A percentile compares a stretch with the other conserved stretches of the same genome.
phyloP scores from a whole-genome alignment of 2,329 filamentous ascomycete species.

The Stagonosporopsis tanaceti region DNA sequence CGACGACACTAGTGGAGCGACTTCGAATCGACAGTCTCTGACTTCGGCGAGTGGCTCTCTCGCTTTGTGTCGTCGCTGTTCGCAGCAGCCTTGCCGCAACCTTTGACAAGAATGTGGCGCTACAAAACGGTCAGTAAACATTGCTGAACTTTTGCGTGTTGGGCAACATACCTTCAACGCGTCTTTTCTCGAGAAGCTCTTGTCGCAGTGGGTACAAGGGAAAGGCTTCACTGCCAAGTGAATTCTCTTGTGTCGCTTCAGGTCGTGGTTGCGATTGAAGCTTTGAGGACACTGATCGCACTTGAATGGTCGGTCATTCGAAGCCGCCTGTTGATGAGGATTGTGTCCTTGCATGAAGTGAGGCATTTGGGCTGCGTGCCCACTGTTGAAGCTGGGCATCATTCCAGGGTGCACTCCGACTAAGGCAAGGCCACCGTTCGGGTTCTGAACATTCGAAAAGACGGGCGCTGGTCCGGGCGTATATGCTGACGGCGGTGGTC shows the following conservation, averaged over 20 bases:
- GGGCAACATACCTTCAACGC: slow-evolving; percentile 81
- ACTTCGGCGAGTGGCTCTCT: slow-evolving; percentile 46
- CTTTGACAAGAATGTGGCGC: slow-evolving; percentile 73
- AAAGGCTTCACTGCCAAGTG: slow-evolving; percentile 96
- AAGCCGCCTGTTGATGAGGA: slow-evolving; percentile 58
- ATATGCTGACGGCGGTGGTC: slow-evolving; percentile 54
- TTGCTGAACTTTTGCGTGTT: slow-evolving; percentile 43
- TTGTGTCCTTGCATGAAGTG: slow-evolving; percentile 64
- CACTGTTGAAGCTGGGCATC: slow-evolving; percentile 67
- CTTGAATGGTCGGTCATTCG: slow-evolving; percentile 88
- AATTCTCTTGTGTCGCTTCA: slow-evolving; percentile 95
- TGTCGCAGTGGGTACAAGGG: slow-evolving; percentile 88
- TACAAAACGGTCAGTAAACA: slow-evolving; percentile 39
- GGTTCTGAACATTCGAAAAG: slow-evolving; percentile 80
- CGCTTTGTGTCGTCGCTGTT: slow-evolving; percentile 43
- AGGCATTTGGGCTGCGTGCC: slow-evolving; percentile 71
- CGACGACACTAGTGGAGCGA: slow-evolving; percentile 32
- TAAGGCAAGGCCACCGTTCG: slow-evolving; percentile 74
- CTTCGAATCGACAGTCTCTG: slow-evolving; percentile 42
- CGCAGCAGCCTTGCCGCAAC: slow-evolving; percentile 64
- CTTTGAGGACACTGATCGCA: slow-evolving; percentile 92
- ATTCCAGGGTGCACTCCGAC: slow-evolving; percentile 68
- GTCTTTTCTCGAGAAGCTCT: slow-evolving; percentile 96
- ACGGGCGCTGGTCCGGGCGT: slow-evolving; percentile 67
- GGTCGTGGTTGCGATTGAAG: slow-evolving; percentile 94